phyloP scores from a whole-genome alignment of 306 rosid species.

The Spatholobus suberectus region DNA sequence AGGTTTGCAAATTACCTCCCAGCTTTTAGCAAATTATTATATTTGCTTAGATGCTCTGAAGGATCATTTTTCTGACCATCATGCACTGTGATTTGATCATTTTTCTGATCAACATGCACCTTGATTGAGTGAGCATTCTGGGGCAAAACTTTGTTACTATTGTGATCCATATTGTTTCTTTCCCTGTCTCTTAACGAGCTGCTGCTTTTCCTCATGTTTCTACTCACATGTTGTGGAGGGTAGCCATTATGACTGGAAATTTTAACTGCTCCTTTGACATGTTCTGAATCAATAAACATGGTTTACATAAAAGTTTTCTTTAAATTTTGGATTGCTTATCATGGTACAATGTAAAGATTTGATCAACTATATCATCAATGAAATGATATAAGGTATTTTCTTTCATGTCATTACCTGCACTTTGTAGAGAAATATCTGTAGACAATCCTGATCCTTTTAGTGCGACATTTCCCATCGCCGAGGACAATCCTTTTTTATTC shows the following conservation, averaged over 20 bases:
- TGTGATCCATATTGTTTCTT: conserved; percentile 44
- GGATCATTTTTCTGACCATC: conserved; percentile 47
- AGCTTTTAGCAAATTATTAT: conserved; percentile 67
- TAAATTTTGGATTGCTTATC: conserved; percentile 30
- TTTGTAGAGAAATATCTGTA: conserved; percentile 45
- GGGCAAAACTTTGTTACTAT: conserved; percentile 41
- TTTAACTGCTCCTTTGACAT: conserved; percentile 49
- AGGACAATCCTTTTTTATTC: conserved; percentile 46
- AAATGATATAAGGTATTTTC: conserved; percentile 36
- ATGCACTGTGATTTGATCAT: conserved; percentile 41
- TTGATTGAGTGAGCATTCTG: conserved; percentile 51
- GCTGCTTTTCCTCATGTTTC: conserved; percentile 50
- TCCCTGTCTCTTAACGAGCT: conserved; percentile 54
- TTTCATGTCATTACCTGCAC: conserved; percentile 59
- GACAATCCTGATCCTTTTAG: conserved; percentile 46
- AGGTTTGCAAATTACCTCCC: conserved; percentile 66
- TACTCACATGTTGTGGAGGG: conserved; percentile 44
- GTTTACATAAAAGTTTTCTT: conserved; percentile 35
- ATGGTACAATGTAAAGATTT: conserved; percentile 24
- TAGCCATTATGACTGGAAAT: conserved; percentile 47
- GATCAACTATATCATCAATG: conserved; percentile 14
- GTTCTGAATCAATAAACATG: conserved; percentile 63
- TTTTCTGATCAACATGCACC: conserved; percentile 48
- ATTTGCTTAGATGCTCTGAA: conserved; percentile 60
- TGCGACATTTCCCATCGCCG: conserved; percentile 44